Percentiles rank a stretch among this genome's conserved stretches.
phyloP scores from a whole-genome alignment of 768 basidiomycete genomes.

The Trametopsis cervina region DNA sequence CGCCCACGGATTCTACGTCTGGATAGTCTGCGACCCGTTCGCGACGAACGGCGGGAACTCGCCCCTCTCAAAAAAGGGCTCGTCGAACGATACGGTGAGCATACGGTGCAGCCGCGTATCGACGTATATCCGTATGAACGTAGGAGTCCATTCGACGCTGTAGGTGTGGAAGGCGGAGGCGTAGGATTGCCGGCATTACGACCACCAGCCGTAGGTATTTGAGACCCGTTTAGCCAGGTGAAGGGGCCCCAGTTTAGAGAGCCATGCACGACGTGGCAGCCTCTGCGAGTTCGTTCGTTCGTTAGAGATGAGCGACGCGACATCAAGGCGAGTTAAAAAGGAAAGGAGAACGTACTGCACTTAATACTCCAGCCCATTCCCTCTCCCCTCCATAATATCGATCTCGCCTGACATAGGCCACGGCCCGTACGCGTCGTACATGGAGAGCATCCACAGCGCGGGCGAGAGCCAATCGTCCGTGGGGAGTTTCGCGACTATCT shows the following conservation, averaged over 20 bases:
- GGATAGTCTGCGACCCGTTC: constrained; percentile 57
- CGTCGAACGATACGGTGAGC: constrained; percentile 62
- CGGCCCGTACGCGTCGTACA: constrained; percentile 56
- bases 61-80: constrained; percentile 75
- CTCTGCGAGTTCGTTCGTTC: constrained; percentile 23
- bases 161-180: constrained; percentile 77
- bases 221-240: constrained; percentile 35
- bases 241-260: constrained; percentile 47
- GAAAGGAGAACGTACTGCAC: constrained; percentile 22
- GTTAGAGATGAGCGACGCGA: no score
- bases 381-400: constrained; percentile 51
- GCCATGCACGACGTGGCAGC: constrained; percentile 35
- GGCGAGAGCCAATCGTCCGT: constrained; percentile 67
- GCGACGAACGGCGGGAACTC: constrained; percentile 55
- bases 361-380: constrained; percentile 50
- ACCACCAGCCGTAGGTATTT: constrained; percentile 78
- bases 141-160: constrained; percentile 75
- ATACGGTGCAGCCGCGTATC: constrained; percentile 75
- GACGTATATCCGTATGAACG: constrained; percentile 82
- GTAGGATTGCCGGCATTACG: constrained; percentile 57
- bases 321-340: neutral
- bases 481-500: constrained; percentile 78
- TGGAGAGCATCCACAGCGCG: constrained; percentile 77
- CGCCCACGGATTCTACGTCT: constrained; percentile 70
- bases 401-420: constrained; percentile 70